Percentiles rank a stretch among this genome's conserved stretches.
phyloP scores from a whole-genome alignment of 2,329 filamentous ascomycete species.

The Talaromyces sp. region DNA sequence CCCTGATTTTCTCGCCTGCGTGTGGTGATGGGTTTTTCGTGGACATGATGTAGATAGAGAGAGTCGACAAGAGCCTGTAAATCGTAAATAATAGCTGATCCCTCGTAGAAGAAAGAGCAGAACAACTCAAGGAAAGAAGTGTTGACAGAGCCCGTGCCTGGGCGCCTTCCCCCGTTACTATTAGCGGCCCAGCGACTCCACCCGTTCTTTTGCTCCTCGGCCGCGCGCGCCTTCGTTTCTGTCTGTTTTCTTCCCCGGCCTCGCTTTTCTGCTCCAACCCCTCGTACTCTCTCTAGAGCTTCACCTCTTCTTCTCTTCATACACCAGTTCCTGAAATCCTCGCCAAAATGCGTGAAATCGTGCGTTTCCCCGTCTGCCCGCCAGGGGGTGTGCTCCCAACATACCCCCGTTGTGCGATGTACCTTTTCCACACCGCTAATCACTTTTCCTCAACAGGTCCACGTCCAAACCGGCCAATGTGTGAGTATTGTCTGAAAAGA shows the following conservation, averaged over 20 bases:
- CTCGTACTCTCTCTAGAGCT: neutral
- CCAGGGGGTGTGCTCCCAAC: constrained; percentile 30
- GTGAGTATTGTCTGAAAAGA: constrained; percentile 52
- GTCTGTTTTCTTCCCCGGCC: constrained; percentile 12
- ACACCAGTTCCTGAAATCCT: neutral
- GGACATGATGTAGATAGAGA: neutral
- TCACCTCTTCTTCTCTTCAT: neutral
- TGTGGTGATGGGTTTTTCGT: neutral
- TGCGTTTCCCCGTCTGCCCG: constrained; percentile 41
- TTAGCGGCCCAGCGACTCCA: neutral
- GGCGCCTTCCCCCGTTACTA: neutral
- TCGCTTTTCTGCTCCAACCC: constrained; percentile 6
- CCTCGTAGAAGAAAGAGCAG: too few relatives aligned
- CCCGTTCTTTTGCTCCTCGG: neutral
- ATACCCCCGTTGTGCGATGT: constrained; percentile 18
- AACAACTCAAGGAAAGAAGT: neutral
- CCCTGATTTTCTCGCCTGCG: neutral
- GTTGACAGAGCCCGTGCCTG: neutral
- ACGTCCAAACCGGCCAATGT: constrained; percentile 99
- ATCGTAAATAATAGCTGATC: neutral
- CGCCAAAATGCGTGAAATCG: constrained; percentile 67
- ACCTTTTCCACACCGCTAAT: constrained; percentile 22
- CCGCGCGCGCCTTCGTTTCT: constrained; percentile 3
- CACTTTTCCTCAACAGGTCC: constrained; percentile 64
- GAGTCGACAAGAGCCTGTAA: neutral